Evolutionary conservation across 202 grass and related monocot species (phyloP), one percentile per base, ranked within the genome.

Genomic region (Brachypodium distachyon): DNA sequence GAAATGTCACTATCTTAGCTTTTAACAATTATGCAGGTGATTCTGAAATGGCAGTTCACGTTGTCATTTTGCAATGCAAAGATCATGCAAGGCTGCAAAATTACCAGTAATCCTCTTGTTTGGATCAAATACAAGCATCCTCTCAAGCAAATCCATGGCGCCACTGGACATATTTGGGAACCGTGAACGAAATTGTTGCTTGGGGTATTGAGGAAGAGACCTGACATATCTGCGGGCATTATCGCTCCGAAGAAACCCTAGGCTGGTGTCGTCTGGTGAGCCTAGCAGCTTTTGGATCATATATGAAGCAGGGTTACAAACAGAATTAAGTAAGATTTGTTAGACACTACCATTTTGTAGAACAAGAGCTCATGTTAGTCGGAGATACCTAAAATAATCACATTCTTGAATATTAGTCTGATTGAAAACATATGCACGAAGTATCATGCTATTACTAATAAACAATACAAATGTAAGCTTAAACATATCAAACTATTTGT

Each of bases 71-170:
- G 51, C 63, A 80, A 89, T 81, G 61, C 50, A 88, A 77, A 72
- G 47, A 72, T 72, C 40, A 74, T 69, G 44, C 29, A 72, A 67
- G 68, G 66, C 68, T 75, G 39, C 81, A 83, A 83, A 25, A 73
- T 89, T 86, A 97, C 95, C 95, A 59, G 95, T 88, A 83, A 97
- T 97, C 81, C 91, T 88, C 74, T 92, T 97, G 89, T 85, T 94
- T 22, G 95, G 95, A 81, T 97, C 89, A 74, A 97, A 94, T 40
- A 97, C 84, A 56, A 97, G 95, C 91, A 97, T 97, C 86, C 79
- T 97, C 83, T 97, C 95, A 21, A 97, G 89, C 86, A 97, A 89
- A 84, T 97, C 89, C 79, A 86, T 66, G 54, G 95, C 95, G 22
- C 89, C 89, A 63, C 44, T 77, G 32, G 91, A 90, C 87, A 97